These are phyloP conservation scores for Trichoderma cornu-damae DNA, from an alignment of 2,329 filamentous ascomycete genomes.

Conservation along the genomic window DNA sequence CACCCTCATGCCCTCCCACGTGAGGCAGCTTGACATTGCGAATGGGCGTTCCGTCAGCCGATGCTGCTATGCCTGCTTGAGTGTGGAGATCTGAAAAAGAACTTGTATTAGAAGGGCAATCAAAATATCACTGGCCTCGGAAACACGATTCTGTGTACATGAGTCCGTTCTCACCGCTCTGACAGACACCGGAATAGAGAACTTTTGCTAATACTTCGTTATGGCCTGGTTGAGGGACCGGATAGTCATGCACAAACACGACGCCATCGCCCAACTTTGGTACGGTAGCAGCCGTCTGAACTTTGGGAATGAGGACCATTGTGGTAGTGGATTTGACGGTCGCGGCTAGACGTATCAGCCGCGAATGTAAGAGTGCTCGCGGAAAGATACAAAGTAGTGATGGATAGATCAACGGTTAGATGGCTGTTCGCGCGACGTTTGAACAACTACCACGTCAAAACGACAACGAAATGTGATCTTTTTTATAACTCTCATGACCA, in stretches of 20 bases:
- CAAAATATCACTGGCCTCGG: background rate
- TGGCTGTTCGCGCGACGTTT: background rate
- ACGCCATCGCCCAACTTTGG: slow-evolving; percentile 20
- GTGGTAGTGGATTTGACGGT: background rate
- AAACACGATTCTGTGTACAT: background rate
- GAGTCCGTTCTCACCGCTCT: slow-evolving; percentile 17
- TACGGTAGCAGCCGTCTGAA: slow-evolving; percentile 21
- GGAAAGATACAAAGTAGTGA: background rate
- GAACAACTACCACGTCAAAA: background rate
- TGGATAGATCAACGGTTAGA: background rate
- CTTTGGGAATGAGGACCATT: slow-evolving; percentile 19
- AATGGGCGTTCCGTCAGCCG: slow-evolving; percentile 17
- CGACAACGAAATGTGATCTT: background rate
- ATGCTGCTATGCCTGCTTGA: slow-evolving; percentile 17
- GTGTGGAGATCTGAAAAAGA: slow-evolving; percentile 20
- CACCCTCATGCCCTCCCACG: slow-evolving; percentile 20
- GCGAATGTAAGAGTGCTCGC: background rate
- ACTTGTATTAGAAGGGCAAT: background rate
- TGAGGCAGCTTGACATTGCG: slow-evolving; percentile 20
- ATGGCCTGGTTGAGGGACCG: slow-evolving; percentile 20
- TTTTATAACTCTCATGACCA: background rate
- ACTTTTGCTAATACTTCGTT: slow-evolving; percentile 23
- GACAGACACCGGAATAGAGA: slow-evolving; percentile 21
- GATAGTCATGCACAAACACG: slow-evolving; percentile 21
- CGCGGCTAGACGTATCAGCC: background rate